Conservation (phyloP, 83 land plant genomes). For the Thuja plicata region DNA sequence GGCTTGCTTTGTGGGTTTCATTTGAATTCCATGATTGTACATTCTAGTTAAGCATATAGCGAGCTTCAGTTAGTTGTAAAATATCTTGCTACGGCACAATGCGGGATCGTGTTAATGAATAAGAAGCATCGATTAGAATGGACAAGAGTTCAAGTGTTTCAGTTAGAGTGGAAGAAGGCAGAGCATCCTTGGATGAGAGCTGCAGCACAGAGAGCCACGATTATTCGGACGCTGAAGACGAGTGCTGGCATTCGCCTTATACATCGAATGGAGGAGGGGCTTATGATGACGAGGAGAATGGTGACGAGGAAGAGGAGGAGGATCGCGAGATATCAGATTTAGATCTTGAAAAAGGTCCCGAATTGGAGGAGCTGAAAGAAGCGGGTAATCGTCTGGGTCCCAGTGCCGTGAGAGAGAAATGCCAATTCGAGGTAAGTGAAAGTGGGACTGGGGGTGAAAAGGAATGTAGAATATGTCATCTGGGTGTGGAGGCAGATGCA, state of each 20-base stretch:
- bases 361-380: conserved; percentile 9
- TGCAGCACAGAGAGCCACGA: conserved; percentile 30
- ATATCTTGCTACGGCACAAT: background rate
- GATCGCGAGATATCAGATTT: conserved; percentile 31
- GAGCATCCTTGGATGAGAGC: background rate
- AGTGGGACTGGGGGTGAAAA: conserved; percentile 12
- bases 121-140: background rate
- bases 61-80: background rate
- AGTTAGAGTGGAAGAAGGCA: background rate
- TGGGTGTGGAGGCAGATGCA: conserved; percentile 38
- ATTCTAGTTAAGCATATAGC: no score
- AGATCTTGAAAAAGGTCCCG: conserved; percentile 24
- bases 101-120: no score
- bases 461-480: conserved; percentile 64
- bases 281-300: conserved; percentile 24
- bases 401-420: conserved; percentile 18
- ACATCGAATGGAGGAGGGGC: conserved; percentile 30
- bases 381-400: background rate
- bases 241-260: conserved; percentile 41
- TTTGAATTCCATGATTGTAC: no score
- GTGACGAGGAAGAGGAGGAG: conserved; percentile 18
- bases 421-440: conserved; percentile 10
- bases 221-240: conserved; percentile 57
- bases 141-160: background rate
- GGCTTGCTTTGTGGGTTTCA: no score